Conservation (phyloP, 306 rosid species). For the Sechiopsis laciniata region DNA sequence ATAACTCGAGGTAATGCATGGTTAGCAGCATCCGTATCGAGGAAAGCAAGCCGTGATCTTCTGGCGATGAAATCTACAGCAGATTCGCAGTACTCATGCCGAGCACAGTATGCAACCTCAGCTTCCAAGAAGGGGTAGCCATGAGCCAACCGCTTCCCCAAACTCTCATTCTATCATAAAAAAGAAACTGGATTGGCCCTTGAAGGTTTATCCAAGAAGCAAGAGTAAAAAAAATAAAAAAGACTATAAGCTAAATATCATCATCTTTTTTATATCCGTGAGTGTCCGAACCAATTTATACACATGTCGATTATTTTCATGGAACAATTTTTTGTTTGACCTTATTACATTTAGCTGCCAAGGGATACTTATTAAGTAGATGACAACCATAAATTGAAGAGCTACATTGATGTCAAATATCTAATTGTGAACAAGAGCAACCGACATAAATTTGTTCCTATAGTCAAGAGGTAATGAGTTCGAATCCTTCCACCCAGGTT, state of each 20-base stretch:
- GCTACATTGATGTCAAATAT: no score
- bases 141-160: conserved; percentile 95
- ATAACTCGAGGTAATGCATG: conserved; percentile 77
- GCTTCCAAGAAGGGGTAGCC: conserved; percentile 95
- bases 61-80: conserved; percentile 94
- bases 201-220: neutral
- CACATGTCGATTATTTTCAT: no score
- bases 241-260: neutral
- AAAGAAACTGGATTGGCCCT: neutral
- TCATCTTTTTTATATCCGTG: neutral
- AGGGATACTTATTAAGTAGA: no score
- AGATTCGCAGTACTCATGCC: conserved; percentile 90
- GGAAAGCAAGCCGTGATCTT: conserved; percentile 93
- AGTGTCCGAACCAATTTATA: neutral
- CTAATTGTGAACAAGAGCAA: no score
- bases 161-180: conserved; percentile 53
- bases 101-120: conserved; percentile 97
- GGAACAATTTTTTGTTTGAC: no score
- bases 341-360: no score
- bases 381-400: no score
- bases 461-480: no score
- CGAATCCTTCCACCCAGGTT: no score
- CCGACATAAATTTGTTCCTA: no score
- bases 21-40: conserved; percentile 89
- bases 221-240: neutral